Percentiles rank a stretch among this genome's conserved stretches.
Conservation (phyloP, 2,329 filamentous ascomycete species). For the Orbilia javanica region DNA sequence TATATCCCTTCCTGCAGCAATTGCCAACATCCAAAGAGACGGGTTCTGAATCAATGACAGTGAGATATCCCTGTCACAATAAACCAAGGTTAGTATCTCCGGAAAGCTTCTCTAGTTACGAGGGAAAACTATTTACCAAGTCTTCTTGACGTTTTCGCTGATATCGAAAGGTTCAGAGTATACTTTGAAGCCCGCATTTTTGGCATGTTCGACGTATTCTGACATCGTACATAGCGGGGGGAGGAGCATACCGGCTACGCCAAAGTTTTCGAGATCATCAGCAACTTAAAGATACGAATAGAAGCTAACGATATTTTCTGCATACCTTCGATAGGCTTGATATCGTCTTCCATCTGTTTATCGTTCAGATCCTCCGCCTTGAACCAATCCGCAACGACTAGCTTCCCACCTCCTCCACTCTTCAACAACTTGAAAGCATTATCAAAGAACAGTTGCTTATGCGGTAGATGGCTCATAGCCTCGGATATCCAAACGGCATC, state of each 20-base stretch:
- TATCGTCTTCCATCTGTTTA: conserved; percentile 69
- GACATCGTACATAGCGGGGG: conserved; percentile 71
- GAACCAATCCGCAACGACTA: conserved; percentile 75
- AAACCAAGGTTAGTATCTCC: conserved; percentile 9
- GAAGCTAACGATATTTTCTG: neutral
- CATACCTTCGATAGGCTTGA: conserved; percentile 72
- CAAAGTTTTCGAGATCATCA: neutral
- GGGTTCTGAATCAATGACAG: conserved; percentile 73
- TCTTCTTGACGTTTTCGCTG: conserved; percentile 72
- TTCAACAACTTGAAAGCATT: conserved; percentile 70
- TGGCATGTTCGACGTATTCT: conserved; percentile 70
- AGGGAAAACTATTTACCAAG: conserved; percentile 67
- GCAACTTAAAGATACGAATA: neutral
- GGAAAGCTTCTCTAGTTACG: neutral
- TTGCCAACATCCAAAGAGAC: conserved; percentile 73
- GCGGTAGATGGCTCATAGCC: conserved; percentile 73
- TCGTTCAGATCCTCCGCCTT: conserved; percentile 69
- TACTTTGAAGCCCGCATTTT: conserved; percentile 68
- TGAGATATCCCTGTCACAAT: conserved; percentile 71
- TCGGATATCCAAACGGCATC: conserved; percentile 75
- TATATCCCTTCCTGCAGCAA: conserved; percentile 73
- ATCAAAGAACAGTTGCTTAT: conserved; percentile 72
- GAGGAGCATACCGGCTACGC: conserved; percentile 72
- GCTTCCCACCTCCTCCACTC: conserved; percentile 67
- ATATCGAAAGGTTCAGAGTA: conserved; percentile 70